Conservation (phyloP, 495 filamentous ascomycete species). For the Podospora tetraspora region DNA sequence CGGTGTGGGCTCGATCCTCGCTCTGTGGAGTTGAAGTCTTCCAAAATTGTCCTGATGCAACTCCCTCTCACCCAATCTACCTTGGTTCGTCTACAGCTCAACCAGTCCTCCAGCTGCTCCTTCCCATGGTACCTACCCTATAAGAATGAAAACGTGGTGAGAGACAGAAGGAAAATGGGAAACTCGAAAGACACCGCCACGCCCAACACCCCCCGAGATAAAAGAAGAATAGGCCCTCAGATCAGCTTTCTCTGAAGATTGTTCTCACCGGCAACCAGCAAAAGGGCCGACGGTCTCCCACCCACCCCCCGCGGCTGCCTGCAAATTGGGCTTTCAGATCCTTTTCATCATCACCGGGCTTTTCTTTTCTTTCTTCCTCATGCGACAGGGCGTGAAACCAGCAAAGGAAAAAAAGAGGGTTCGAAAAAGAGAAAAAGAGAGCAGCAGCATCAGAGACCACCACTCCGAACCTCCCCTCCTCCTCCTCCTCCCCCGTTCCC, state of each 20-base stretch:
- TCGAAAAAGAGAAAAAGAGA: constrained; percentile 1
- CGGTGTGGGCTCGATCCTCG: no score
- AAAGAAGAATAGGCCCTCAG: constrained; percentile 43
- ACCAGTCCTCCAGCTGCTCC: background rate
- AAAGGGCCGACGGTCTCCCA: constrained; percentile 15
- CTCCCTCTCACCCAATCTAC: no score
- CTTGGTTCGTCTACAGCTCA: background rate
- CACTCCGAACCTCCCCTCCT: background rate
- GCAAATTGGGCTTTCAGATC: constrained; percentile 62
- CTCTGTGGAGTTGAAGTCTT: no score
- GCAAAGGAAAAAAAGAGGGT: constrained; percentile 2
- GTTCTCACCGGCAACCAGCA: constrained; percentile 52
- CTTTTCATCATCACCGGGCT: constrained; percentile 51
- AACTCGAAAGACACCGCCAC: background rate
- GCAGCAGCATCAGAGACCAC: background rate
- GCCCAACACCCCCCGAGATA: background rate
- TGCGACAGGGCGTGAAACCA: constrained; percentile 5
- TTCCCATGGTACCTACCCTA: background rate
- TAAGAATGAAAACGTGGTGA: background rate
- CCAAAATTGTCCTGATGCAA: no score
- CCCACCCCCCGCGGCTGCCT: constrained; percentile 41
- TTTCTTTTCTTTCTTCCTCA: constrained; percentile 18
- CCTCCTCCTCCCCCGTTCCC: background rate
- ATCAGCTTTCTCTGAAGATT: constrained; percentile 50
- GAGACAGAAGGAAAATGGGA: background rate